phyloP scores from a whole-genome alignment of 2,329 filamentous ascomycete genomes.

The Orbilia quercus region DNA sequence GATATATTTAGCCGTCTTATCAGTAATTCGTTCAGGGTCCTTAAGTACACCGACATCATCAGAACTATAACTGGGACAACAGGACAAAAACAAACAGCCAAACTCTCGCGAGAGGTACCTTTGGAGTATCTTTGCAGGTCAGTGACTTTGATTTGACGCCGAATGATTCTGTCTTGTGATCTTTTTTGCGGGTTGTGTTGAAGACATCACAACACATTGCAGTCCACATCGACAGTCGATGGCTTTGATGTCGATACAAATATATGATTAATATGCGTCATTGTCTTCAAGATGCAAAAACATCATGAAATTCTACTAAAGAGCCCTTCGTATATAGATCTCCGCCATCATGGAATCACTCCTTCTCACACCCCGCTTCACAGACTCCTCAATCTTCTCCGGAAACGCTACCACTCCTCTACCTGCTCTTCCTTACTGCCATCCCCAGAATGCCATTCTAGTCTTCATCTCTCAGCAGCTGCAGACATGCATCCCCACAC shows the following conservation, averaged over 20 bases:
- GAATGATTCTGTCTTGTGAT: conserved; percentile 34
- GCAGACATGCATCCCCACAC: conserved; percentile 73
- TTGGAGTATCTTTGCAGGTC: conserved; percentile 26
- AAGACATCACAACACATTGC: conserved; percentile 17
- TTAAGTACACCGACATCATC: conserved; percentile 1
- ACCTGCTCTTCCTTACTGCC: conserved; percentile 69
- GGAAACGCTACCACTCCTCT: conserved; percentile 52
- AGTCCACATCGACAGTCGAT: not conserved
- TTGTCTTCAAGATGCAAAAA: not conserved
- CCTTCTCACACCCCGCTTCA: conserved; percentile 39
- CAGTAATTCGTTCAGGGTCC: conserved; percentile 11
- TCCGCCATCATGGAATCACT: conserved; percentile 43
- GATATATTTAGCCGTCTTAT: conserved; percentile 25
- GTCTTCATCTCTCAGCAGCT: conserved; percentile 70
- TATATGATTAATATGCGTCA: too few relatives aligned
- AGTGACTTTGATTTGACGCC: conserved; percentile 22
- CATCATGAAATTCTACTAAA: conserved; percentile 7
- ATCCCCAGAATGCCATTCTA: conserved; percentile 71
- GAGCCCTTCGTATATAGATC: conserved; percentile 3
- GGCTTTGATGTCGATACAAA: not conserved
- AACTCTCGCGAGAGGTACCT: conserved; percentile 15
- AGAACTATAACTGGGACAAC: conserved; percentile 4
- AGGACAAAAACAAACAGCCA: not conserved
- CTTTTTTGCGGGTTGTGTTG: not conserved
- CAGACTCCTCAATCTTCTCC: conserved; percentile 33